phyloP scores from a whole-genome alignment of 768 basidiomycete genomes.

The Butyriboletus loyo region DNA sequence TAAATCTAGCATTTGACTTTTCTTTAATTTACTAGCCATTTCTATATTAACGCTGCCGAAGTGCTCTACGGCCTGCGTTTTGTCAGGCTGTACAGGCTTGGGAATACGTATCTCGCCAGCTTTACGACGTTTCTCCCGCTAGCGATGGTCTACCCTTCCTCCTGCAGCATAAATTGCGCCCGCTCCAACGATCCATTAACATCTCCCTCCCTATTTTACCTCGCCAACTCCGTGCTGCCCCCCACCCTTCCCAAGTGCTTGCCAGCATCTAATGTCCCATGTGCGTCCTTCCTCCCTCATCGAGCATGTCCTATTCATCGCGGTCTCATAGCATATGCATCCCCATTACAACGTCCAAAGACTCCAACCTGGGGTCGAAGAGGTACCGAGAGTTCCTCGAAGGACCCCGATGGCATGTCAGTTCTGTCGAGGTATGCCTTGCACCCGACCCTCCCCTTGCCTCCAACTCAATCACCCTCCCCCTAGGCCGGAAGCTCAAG shows the following conservation, averaged over 20 bases:
- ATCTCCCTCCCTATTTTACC: conserved; percentile 10
- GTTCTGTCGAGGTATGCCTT: conserved; percentile 59
- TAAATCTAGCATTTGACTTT: conserved; percentile 26
- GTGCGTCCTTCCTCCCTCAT: conserved; percentile 12
- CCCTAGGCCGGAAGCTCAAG: conserved; percentile 64
- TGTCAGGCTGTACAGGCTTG: conserved; percentile 33
- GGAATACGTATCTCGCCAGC: conserved; percentile 32
- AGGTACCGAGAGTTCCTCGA: conserved; percentile 33
- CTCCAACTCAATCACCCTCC: background rate
- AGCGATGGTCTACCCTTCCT: conserved; percentile 22
- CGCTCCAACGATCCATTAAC: conserved; percentile 1
- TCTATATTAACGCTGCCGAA: conserved; percentile 33
- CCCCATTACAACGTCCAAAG: conserved; percentile 12
- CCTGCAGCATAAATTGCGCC: conserved; percentile 30
- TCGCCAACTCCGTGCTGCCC: background rate
- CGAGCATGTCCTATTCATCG: background rate
- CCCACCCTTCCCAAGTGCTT: conserved; percentile 2
- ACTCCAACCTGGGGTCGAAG: conserved; percentile 20
- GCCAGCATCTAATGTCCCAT: conserved; percentile 20
- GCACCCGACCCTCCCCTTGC: background rate
- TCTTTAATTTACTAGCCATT: conserved; percentile 20
- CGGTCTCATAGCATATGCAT: conserved; percentile 10
- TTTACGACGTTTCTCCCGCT: conserved; percentile 28
- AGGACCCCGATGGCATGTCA: conserved; percentile 70
- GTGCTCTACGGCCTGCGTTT: conserved; percentile 16